phyloP scores from a whole-genome alignment of 2,329 filamentous ascomycete species.

The Waltergamsia citrina region DNA sequence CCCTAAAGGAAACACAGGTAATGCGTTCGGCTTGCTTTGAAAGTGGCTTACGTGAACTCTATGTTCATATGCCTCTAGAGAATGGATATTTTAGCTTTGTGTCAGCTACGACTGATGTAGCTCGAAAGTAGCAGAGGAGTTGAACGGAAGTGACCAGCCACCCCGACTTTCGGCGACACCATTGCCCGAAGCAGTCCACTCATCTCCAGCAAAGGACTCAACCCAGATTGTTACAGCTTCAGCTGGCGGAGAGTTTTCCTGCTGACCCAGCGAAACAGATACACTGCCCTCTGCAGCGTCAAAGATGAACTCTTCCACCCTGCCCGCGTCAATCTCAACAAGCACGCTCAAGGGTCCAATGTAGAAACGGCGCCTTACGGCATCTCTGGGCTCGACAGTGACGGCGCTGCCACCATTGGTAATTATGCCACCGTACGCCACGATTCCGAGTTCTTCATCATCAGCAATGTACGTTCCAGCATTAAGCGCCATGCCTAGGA shows the following conservation, averaged over 20 bases:
- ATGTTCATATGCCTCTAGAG: no score
- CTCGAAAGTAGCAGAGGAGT: background rate
- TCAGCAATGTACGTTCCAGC: constrained; percentile 38
- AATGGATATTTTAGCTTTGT: no score
- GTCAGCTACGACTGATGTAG: background rate
- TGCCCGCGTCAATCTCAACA: constrained; percentile 31
- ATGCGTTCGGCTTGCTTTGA: no score
- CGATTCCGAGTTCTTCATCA: constrained; percentile 31
- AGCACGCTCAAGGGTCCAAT: constrained; percentile 33
- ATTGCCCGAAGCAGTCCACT: constrained; percentile 6
- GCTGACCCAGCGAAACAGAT: constrained; percentile 18
- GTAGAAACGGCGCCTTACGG: constrained; percentile 36
- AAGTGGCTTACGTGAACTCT: no score
- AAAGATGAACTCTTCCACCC: constrained; percentile 27
- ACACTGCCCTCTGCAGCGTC: constrained; percentile 3
- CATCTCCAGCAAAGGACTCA: constrained; percentile 14
- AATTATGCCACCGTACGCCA: constrained; percentile 38
- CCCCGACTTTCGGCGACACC: constrained; percentile 7
- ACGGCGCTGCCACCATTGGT: constrained; percentile 12
- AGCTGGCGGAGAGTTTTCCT: constrained; percentile 14
- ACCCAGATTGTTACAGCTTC: constrained; percentile 25
- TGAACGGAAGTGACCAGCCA: constrained; percentile 9
- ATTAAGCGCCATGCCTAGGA: constrained; percentile 40
- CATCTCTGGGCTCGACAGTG: constrained; percentile 31
- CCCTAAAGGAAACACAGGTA: no score